Conservation (phyloP, 106 monocot species). For the Iris macrosiphon region DNA sequence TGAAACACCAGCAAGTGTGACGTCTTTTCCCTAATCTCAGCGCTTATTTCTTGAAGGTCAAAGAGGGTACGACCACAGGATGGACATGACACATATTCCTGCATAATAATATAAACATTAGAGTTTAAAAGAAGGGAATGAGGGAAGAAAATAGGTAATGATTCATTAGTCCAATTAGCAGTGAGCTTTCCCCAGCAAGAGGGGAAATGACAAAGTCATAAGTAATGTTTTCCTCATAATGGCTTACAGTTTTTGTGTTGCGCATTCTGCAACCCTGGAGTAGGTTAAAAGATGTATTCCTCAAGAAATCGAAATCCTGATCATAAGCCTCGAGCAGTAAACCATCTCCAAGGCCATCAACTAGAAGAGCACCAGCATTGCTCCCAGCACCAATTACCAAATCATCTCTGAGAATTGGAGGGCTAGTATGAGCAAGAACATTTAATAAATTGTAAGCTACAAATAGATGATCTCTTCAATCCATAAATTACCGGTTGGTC, state of each 20-base stretch:
- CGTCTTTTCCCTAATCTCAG: slow-evolving; percentile 93
- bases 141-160: too few species aligned
- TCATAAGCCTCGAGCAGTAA: slow-evolving; percentile 71
- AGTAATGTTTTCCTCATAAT: too few species aligned
- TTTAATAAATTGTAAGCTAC: not conserved
- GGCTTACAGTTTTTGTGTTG: slow-evolving; percentile 95
- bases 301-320: slow-evolving; percentile 94
- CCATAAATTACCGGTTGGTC: slow-evolving; percentile 38
- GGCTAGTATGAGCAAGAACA: slow-evolving; percentile 2
- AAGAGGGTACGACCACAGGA: slow-evolving; percentile 97
- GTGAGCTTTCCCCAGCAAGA: too few species aligned
- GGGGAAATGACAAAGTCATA: too few species aligned
- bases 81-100: slow-evolving; percentile 99
- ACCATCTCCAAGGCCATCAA: slow-evolving; percentile 98
- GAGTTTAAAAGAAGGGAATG: not conserved
- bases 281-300: slow-evolving; percentile 95
- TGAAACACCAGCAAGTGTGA: slow-evolving; percentile 93
- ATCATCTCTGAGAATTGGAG: slow-evolving; percentile 66
- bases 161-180: too few species aligned
- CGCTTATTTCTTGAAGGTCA: slow-evolving; percentile 96
- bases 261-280: slow-evolving; percentile 99
- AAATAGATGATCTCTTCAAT: not conserved
- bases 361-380: slow-evolving; percentile 82
- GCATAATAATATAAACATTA: slow-evolving; percentile 10
- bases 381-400: slow-evolving; percentile 88